phyloP scores from a whole-genome alignment of 371 early-diverging fungal genomes.

The Saksenaea vasiformis region DNA sequence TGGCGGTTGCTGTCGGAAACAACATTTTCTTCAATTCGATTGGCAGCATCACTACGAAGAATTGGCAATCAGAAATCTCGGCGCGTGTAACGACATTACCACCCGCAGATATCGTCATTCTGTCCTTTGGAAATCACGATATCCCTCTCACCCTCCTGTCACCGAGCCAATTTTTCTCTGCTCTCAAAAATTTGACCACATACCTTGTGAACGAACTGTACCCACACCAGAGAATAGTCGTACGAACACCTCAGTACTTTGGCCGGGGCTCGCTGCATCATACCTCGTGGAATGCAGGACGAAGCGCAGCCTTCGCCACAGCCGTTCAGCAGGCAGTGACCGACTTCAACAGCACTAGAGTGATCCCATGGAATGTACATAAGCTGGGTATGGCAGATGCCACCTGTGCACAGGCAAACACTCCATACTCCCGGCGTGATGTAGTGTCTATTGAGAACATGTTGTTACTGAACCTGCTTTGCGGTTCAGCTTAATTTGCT shows the following conservation, averaged over 20 bases:
- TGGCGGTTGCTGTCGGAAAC: constrained; percentile 10
- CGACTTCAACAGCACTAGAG: constrained; percentile 1
- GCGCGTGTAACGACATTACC: constrained; percentile 12
- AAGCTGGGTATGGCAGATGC: constrained; percentile 27
- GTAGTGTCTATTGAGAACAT: constrained; percentile 25
- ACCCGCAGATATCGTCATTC: constrained; percentile 32
- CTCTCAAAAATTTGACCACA: constrained; percentile 17
- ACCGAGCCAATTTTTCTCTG: constrained; percentile 26
- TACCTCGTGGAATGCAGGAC: constrained; percentile 31
- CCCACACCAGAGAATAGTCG: constrained; percentile 24
- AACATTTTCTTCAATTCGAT: constrained; percentile 21
- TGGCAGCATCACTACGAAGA: constrained; percentile 16
- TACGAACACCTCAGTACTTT: constrained; percentile 36
- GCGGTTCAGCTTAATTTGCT: constrained; percentile 10
- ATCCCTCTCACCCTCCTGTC: constrained; percentile 17
- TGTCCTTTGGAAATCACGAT: constrained; percentile 35
- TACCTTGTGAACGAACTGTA: constrained; percentile 19
- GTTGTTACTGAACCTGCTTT: constrained; percentile 23
- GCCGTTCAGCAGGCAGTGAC: constrained; percentile 17
- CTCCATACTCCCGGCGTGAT: constrained; percentile 23
- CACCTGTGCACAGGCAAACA: constrained; percentile 14
- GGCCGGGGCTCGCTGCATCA: constrained; percentile 10
- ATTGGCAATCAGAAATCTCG: constrained; percentile 21
- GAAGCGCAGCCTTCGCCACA: constrained; percentile 37
- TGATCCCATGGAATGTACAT: constrained; percentile 35